These are phyloP conservation scores for Protomyces macrosporus DNA, from an alignment of 1,139 yeast species.

Conservation along the genomic window DNA sequence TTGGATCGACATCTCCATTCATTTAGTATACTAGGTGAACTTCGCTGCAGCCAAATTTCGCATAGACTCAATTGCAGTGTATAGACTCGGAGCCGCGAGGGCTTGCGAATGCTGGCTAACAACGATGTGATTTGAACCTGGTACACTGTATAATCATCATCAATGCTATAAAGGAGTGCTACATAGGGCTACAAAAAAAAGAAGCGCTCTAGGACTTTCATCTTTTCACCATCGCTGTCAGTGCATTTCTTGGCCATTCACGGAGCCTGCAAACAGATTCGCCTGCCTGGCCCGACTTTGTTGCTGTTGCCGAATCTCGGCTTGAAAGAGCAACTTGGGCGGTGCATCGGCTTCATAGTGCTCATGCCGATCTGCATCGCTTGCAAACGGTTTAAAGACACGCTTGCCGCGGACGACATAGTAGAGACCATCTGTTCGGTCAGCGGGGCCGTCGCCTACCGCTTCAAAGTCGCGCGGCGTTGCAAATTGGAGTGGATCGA, in stretches of 20 bases:
- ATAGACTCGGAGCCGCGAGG: too few relatives aligned
- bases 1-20: too few relatives aligned
- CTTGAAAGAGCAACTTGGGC: background rate
- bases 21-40: too few relatives aligned
- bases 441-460: background rate
- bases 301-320: background rate
- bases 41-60: too few relatives aligned
- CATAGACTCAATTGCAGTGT: too few relatives aligned
- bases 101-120: too few relatives aligned
- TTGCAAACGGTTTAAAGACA: background rate
- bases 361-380: background rate
- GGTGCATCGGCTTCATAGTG: background rate
- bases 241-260: background rate
- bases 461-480: background rate
- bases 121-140: too few relatives aligned
- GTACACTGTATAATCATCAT: background rate
- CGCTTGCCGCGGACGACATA: constrained; percentile 17
- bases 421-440: constrained; percentile 16
- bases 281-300: background rate
- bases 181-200: background rate
- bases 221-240: background rate
- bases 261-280: background rate
- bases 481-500: background rate
- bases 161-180: background rate
- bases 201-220: background rate